A percentile compares a stretch with the other conserved stretches of the same genome.
Conservation (phyloP, 768 basidiomycete species). For the Podaxis rugospora region DNA sequence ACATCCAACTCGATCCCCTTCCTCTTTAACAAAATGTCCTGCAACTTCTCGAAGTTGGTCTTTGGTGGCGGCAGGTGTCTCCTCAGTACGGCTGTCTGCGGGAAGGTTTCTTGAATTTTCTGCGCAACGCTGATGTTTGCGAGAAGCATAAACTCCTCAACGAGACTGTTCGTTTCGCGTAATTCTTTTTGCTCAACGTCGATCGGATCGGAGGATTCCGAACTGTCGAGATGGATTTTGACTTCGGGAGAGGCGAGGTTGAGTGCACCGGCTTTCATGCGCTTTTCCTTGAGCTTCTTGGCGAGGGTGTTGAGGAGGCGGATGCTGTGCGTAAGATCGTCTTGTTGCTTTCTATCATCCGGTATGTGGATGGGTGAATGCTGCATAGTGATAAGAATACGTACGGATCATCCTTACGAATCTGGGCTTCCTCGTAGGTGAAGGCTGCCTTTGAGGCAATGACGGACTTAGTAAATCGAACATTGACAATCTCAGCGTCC, state of each 20-base stretch:
- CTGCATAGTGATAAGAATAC: constrained; percentile 21
- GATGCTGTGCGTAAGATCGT: constrained; percentile 80
- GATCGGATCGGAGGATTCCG: constrained; percentile 92
- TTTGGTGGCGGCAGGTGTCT: constrained; percentile 90
- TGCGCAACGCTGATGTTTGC: constrained; percentile 93
- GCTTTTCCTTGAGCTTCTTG: constrained; percentile 72
- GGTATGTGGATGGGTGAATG: neutral
- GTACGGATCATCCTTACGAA: constrained; percentile 88
- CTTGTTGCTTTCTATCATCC: constrained; percentile 59
- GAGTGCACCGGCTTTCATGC: constrained; percentile 95
- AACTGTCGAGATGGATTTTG: constrained; percentile 90
- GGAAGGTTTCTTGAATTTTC: constrained; percentile 92
- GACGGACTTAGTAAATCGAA: constrained; percentile 92
- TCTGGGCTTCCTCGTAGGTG: constrained; percentile 95
- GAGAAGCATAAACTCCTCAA: constrained; percentile 99
- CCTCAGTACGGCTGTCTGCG: constrained; percentile 90
- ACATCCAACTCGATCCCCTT: constrained; percentile 83
- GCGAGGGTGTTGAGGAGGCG: constrained; percentile 87
- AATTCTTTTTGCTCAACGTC: constrained; percentile 96
- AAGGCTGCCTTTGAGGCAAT: constrained; percentile 96
- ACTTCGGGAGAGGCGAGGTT: constrained; percentile 98
- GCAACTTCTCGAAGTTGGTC: constrained; percentile 92
- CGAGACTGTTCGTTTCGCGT: constrained; percentile 90
- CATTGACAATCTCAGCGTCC: constrained; percentile 84
- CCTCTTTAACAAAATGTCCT: constrained; percentile 86